Evolutionary conservation across 2,329 filamentous ascomycete species (phyloP).

Genomic region (Mycocentrospora acerina): DNA sequence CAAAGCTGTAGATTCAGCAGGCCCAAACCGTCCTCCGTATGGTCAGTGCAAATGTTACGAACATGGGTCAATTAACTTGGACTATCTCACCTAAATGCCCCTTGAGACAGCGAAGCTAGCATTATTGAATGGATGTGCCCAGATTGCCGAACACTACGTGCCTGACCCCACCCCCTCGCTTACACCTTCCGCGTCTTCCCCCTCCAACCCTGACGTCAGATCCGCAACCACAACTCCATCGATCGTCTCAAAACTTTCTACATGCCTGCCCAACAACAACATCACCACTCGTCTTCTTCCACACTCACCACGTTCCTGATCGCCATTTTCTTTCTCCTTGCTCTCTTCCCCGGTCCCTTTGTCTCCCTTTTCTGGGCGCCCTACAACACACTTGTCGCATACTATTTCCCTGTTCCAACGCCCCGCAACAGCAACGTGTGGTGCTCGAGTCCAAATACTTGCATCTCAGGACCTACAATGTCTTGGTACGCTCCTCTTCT

Average conservation of each 20-base stretch:
- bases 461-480: slow-evolving; percentile 27
- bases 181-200: too few species aligned
- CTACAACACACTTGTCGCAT: slow-evolving; percentile 29
- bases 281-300: slow-evolving; percentile 31
- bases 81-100: too few species aligned
- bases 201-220: slow-evolving; percentile 3
- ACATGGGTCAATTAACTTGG: too few species aligned
- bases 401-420: slow-evolving; percentile 24
- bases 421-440: slow-evolving; percentile 20
- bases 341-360: slow-evolving; percentile 53
- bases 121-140: too few species aligned
- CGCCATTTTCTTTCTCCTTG: slow-evolving; percentile 51
- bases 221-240: slow-evolving; percentile 3
- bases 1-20: too few species aligned
- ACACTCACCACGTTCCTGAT: slow-evolving; percentile 48
- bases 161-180: too few species aligned
- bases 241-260: slow-evolving; percentile 6
- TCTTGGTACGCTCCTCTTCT: slow-evolving; percentile 25
- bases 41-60: too few species aligned
- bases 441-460: slow-evolving; percentile 31
- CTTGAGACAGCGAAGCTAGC: too few species aligned
- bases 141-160: too few species aligned
- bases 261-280: slow-evolving; percentile 17
- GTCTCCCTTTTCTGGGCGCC: slow-evolving; percentile 43
- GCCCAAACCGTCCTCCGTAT: too few species aligned